A percentile compares a stretch with the other conserved stretches of the same genome.
Evolutionary conservation across 805 yeast species (phyloP).

Genomic region (Geotrichum ghanense): DNA sequence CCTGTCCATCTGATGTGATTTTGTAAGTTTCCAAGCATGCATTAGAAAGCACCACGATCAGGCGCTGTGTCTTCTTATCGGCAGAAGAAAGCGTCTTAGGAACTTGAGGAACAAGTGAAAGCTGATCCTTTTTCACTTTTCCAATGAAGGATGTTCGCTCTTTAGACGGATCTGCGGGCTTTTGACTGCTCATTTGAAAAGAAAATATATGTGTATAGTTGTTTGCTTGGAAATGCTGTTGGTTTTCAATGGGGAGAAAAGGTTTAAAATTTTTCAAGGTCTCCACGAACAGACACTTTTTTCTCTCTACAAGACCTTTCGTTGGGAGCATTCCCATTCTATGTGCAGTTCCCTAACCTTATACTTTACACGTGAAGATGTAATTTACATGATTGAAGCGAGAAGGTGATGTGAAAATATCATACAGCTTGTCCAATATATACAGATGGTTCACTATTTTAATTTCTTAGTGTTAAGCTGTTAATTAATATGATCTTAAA

Average conservation of each 20-base stretch:
- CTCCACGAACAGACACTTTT: no score
- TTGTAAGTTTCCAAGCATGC: constrained; percentile 95
- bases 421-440: no score
- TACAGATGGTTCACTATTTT: no score
- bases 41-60: constrained; percentile 89
- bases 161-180: neutral
- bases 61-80: constrained; percentile 76
- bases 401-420: no score
- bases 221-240: constrained; percentile 12
- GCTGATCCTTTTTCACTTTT: constrained; percentile 25
- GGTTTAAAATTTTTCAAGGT: no score
- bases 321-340: no score
- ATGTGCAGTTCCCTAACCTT: neutral
- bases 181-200: constrained; percentile 7
- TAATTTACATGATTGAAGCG: no score
- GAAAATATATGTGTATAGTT: constrained; percentile 8
- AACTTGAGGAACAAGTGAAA: constrained; percentile 80
- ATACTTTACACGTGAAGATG: neutral
- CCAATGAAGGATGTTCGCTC: constrained; percentile 6
- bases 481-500: no score
- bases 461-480: no score
- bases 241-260: constrained; percentile 17
- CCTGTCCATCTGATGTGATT: constrained; percentile 68
- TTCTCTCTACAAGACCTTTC: no score
- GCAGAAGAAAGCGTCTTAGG: constrained; percentile 72